Percentiles rank a stretch among this genome's conserved stretches.
Conservation (phyloP, 805 yeast genomes). For the Lipomyces starkeyi region DNA sequence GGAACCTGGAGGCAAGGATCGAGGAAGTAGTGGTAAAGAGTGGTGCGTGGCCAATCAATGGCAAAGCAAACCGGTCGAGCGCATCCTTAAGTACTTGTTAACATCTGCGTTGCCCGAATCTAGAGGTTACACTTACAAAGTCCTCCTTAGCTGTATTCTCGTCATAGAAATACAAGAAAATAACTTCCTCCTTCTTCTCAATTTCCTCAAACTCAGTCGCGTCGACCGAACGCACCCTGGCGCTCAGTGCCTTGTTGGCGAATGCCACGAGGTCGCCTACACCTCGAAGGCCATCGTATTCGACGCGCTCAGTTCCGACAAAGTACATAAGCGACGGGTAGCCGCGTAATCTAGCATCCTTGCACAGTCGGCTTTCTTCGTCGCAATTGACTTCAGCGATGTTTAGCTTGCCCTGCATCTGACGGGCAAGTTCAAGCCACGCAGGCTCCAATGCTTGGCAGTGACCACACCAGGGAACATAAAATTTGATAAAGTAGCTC, state of each 20-base stretch:
- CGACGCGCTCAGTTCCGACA: slow-evolving; percentile 41
- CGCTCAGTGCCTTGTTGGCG: slow-evolving; percentile 44
- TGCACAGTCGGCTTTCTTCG: slow-evolving; percentile 44
- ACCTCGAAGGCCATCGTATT: slow-evolving; percentile 45
- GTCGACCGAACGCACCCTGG: slow-evolving; percentile 43
- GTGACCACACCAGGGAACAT: slow-evolving; percentile 51
- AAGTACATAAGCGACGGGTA: slow-evolving; percentile 44
- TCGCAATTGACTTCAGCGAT: slow-evolving; percentile 52
- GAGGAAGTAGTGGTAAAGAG: slow-evolving; percentile 43
- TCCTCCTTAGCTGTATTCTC: slow-evolving; percentile 49
- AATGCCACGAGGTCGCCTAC: slow-evolving; percentile 46
- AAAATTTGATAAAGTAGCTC: slow-evolving; percentile 52
- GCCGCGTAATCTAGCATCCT: slow-evolving; percentile 42
- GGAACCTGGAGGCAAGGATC: slow-evolving; percentile 41
- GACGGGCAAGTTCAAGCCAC: slow-evolving; percentile 48
- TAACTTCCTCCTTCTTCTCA: slow-evolving; percentile 41
- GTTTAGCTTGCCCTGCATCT: slow-evolving; percentile 45
- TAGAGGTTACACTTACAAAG: slow-evolving; percentile 38
- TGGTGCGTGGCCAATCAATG: slow-evolving; percentile 45
- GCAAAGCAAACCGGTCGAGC: slow-evolving; percentile 45
- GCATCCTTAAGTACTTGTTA: slow-evolving; percentile 40
- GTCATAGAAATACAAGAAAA: slow-evolving; percentile 51
- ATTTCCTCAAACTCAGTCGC: slow-evolving; percentile 40
- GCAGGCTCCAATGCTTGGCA: slow-evolving; percentile 48
- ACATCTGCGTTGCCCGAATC: neutral